Evolutionary conservation across 2,329 filamentous ascomycete species (phyloP), one percentile per base, ranked within the genome.

Genomic region (Colletotrichum sp.): DNA sequence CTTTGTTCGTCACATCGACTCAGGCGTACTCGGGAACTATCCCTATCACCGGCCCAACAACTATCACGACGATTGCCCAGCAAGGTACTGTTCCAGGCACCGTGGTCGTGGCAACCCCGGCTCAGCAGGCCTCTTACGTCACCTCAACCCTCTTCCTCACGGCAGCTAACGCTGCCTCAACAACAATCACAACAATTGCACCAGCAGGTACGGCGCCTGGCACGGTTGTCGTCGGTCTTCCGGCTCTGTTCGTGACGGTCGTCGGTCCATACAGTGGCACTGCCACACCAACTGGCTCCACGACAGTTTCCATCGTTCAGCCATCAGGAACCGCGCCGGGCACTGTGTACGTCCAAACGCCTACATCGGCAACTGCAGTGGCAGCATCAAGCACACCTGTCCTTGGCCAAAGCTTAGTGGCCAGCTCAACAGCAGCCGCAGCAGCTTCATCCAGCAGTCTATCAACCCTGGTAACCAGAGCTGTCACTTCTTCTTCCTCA

Each of bases 131-230:
- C 1, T 63, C 72, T 6, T 72, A 62, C 30, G 30, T 75, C 39
- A 44, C 30, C 8, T 72, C 72, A 3, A 75, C 72, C 1, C 18
- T 75, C 30, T 75, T 75, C 69, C 72, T 75, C 8, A 75, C 72
- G 3, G 62, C 55, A 2, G 39, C 69, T 1, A 64, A 72, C 8
- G 69, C 69, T 5, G 72, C 32, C 2, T 39, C 69, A 0, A 72
- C 72, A 3, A 72, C 69, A 2, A 39, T 75, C 16, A 30, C 72
- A 5, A 63, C 72, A 2, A 72, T 76, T 4, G 6, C 55, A 16
- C 71, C 75, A 0, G 65, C 30, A 9, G 75, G 71, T 16, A 76
- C 66, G 1, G n/a, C n/a, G 3, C 34, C 71, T 8, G 75, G 75
- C 2, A 76, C 71, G 1, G 32, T 70, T 5, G 39, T 76, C 7